A percentile compares a stretch with the other conserved stretches of the same genome.
Evolutionary conservation across 352 stramenopile genomes (phyloP).

Genomic region (Globisporangium echinulatum): DNA sequence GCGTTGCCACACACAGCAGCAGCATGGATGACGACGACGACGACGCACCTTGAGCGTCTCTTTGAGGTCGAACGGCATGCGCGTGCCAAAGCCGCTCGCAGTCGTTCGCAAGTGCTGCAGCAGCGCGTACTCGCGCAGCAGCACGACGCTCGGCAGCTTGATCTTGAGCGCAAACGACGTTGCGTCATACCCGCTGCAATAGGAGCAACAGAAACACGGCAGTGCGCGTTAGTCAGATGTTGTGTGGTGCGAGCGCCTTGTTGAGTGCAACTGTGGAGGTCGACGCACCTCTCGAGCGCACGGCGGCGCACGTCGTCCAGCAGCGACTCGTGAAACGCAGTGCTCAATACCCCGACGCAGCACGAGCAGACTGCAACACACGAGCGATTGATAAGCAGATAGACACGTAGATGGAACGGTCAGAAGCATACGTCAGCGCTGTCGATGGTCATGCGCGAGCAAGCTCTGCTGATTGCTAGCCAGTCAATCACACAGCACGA

Average conservation of each 20-base stretch:
- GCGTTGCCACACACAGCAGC: background rate
- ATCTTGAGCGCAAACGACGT: slow-evolving; percentile 72
- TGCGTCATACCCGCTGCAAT: slow-evolving; percentile 46
- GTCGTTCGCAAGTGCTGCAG: slow-evolving; percentile 42
- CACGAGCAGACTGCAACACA: slow-evolving; percentile 46
- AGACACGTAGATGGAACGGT: too few relatives aligned
- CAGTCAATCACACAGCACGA: background rate
- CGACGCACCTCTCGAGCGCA: slow-evolving; percentile 22
- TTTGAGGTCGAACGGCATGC: slow-evolving; percentile 58
- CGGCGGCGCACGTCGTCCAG: slow-evolving; percentile 36
- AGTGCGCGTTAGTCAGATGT: too few relatives aligned
- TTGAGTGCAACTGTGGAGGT: background rate
- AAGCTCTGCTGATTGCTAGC: too few relatives aligned
- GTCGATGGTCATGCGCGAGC: background rate
- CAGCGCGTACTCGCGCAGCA: slow-evolving; percentile 75
- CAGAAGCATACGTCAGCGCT: background rate
- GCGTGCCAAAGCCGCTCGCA: slow-evolving; percentile 26
- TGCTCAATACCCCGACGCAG: slow-evolving; percentile 60
- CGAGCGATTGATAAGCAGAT: background rate
- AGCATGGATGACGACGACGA: background rate
- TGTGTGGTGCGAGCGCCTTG: too few relatives aligned
- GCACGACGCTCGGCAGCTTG: slow-evolving; percentile 68
- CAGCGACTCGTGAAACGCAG: slow-evolving; percentile 33
- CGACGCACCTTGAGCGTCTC: slow-evolving; percentile 65
- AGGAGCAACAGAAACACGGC: too few relatives aligned